Base-by-base conservation (phyloP, 768 basidiomycete species). In the Trametes maxima region DNA sequence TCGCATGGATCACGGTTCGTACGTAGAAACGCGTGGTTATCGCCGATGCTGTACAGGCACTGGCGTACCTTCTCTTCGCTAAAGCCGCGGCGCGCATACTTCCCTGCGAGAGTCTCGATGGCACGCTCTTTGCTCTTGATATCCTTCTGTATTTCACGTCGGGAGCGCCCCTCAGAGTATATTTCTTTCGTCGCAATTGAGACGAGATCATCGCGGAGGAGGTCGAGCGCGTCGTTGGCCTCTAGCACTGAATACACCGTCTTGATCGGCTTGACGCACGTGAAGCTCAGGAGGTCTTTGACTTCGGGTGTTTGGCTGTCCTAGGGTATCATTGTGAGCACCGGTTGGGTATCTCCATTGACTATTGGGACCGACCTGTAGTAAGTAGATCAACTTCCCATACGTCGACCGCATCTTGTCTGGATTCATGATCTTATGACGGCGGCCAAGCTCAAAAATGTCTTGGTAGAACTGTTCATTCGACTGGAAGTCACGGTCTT, bases 401-500 rank as follows among this genome's bases (percentile, higher is more conserved):
- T 94, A 94, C 8, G 90, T 94, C 28, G 89, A 86, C 24, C 92
- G 82, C 92, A 94, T 93, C 67, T 93, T 93, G 70, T 94, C 92
- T 0, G 92, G 92, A 67, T 94, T 94, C 90, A 90, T 92, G 69
- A 94, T 94, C 73, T 94, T 94, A 70, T 93, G 90, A 59, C 92
- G 81, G 51, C 91, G 79, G 19, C 92, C 91, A 22, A 94, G 81
- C 74, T 94, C 92, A 64, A 94, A 94, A 24, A 93, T 80, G 14
- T 79, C 74, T 60, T 92, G 90, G 68, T 88, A 94, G 69, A 94
- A 94, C 8, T 87, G 85, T 17, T 84, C 85, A 67, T 94, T 94
- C 14, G 84, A 79, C 61, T 89, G 79, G 69, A 94, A 94, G 71
- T 94, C 90, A 21, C 90, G 84, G 63, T 92, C 88, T 42, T 83